A percentile compares a stretch with the other conserved stretches of the same genome.
phyloP scores from a whole-genome alignment of 2,329 filamentous ascomycete genomes.

The Alternaria dauci region DNA sequence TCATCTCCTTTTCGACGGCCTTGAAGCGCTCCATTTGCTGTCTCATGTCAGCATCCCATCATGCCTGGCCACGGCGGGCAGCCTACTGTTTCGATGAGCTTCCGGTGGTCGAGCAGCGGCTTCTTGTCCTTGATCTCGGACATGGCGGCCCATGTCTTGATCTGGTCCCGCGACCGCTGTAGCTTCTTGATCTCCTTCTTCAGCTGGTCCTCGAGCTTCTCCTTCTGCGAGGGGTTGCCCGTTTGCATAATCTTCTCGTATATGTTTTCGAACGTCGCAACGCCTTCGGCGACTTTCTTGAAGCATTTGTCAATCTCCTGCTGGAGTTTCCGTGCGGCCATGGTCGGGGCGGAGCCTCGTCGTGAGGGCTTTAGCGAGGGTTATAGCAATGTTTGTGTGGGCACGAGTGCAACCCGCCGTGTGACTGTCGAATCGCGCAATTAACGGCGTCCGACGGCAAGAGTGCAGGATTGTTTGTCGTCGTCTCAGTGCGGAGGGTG shows the following conservation, averaged over 20 bases:
- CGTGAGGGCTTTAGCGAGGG: slow-evolving; percentile 32
- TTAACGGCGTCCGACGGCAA: slow-evolving; percentile 29
- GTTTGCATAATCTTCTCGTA: slow-evolving; percentile 98
- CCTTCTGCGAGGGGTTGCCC: slow-evolving; percentile 92
- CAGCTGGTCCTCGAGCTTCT: slow-evolving; percentile 96
- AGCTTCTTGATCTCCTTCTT: slow-evolving; percentile 99
- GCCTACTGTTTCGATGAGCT: slow-evolving; percentile 93
- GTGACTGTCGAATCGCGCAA: slow-evolving; percentile 27
- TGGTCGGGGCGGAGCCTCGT: slow-evolving; percentile 60
- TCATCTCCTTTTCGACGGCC: slow-evolving; percentile 99
- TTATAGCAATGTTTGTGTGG: slow-evolving; percentile 22
- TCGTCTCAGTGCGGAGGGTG: slow-evolving; percentile 37
- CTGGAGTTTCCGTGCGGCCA: slow-evolving; percentile 95
- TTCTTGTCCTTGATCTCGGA: slow-evolving; percentile 99
- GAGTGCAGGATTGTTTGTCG: slow-evolving; percentile 30
- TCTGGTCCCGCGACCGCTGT: slow-evolving; percentile 94
- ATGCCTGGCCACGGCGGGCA: slow-evolving; percentile 9
- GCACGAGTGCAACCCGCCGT: slow-evolving; percentile 19
- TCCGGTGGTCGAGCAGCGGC: slow-evolving; percentile 90
- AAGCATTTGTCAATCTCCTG: slow-evolving; percentile 99
- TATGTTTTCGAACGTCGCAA: slow-evolving; percentile 89
- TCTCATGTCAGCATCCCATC: slow-evolving; percentile 47
- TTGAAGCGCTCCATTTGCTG: slow-evolving; percentile 99
- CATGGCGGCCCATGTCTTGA: slow-evolving; percentile 98
- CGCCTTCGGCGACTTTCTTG: slow-evolving; percentile 96